Conservation (phyloP, 1,139 yeast genomes). For the Yamadazyma dendronema region DNA sequence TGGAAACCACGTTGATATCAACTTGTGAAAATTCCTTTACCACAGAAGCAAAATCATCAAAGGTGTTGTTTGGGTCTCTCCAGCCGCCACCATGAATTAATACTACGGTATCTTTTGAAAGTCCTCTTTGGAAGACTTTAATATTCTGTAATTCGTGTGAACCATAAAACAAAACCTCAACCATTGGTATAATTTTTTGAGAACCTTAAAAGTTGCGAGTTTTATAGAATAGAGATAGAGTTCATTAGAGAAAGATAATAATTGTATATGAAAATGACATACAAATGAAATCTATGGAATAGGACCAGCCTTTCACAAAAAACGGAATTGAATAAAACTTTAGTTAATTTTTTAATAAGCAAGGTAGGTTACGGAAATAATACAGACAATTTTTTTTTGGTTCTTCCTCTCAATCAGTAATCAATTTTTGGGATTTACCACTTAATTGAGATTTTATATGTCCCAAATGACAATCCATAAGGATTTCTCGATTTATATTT, state of each 20-base stretch:
- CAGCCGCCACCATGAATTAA: constrained; percentile 90
- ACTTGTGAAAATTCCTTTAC: constrained; percentile 3
- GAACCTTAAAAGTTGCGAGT: neutral
- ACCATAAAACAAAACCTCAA: constrained; percentile 19
- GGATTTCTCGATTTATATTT: constrained; percentile 6
- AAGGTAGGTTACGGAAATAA: neutral
- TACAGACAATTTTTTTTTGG: neutral
- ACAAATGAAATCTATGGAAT: no score
- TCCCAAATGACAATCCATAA: no score
- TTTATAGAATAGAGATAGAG: neutral
- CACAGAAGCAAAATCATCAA: constrained; percentile 50
- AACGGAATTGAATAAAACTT: neutral
- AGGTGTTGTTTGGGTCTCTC: constrained; percentile 68
- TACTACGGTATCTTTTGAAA: constrained; percentile 28
- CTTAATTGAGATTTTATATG: neutral
- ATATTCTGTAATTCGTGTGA: constrained; percentile 22
- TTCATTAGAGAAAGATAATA: no score
- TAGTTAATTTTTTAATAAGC: neutral
- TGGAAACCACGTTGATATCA: constrained; percentile 32
- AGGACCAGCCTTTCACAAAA: neutral
- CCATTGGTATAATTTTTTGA: constrained; percentile 1
- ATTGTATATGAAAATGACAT: no score
- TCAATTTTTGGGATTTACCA: neutral
- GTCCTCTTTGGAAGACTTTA: constrained; percentile 20
- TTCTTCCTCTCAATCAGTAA: neutral